Evolutionary conservation across 768 basidiomycete genomes (phyloP), one percentile per base, ranked within the genome.

Genomic region (Lanmaoa rubissima): DNA sequence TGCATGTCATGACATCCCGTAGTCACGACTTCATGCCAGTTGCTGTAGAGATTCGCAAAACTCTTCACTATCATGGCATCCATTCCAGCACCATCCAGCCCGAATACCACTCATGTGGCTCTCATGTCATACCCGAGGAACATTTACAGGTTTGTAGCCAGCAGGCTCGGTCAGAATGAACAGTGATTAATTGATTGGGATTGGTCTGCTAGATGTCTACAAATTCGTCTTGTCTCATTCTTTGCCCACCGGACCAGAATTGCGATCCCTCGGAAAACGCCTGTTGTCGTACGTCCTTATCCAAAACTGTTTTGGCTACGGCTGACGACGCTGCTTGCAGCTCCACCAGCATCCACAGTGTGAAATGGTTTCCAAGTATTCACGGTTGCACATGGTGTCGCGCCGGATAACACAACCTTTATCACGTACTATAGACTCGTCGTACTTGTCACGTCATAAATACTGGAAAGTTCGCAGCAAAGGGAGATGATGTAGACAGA

Each of bases 71-170:
- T 45, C 90, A 91, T 64, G 95, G 95, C 28, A 94, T 99, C 55
- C 97, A 98, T 74, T 92, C 90, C 6, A 87, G 89, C 61, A 97
- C 94, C 2, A 95, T 97, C 58, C 94, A 97, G 65, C 94, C 94
- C 7, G 94, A 97, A 67, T 92, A 92, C 60, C 74, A 77, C 50
- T 61, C 76, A 73, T 43, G 73, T 66, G 47, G 38, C 61, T 72
- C 43, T 64, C 73, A 49, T 45, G 31, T 57, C 19, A 64, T 69
- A 55, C 76, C 79, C 11, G 82, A 83, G 39, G 82, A 80, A 26
- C 75, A 73, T 54, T 56, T 80, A 12, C 80, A 79, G 74, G 85
- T 86, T 56, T 39, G 74, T 69, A 9, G 13, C n/a, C 12, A 6
- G 28, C 6, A 10, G 3, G 26, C 35, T 41, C 26, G 26, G 13